A percentile compares a stretch with the other conserved stretches of the same genome.
These are phyloP conservation scores for Barnettozyma sucrosica DNA, from an alignment of 805 yeast genomes.

Conservation along the genomic window DNA sequence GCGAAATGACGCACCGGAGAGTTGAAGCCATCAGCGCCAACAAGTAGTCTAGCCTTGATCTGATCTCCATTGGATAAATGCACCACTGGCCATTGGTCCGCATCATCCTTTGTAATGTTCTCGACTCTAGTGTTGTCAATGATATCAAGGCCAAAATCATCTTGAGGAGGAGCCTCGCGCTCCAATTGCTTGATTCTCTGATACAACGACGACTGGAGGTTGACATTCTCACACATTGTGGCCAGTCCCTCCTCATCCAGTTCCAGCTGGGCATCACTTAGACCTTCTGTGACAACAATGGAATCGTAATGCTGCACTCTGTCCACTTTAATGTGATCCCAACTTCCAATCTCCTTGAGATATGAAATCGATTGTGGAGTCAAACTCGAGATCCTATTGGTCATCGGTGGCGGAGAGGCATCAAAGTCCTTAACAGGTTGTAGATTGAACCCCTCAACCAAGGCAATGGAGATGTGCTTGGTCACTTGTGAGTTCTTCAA, in stretches of 20 bases:
- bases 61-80: slow-evolving; percentile 57
- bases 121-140: slow-evolving; percentile 65
- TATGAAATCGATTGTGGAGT: slow-evolving; percentile 76
- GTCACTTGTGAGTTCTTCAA: slow-evolving; percentile 64
- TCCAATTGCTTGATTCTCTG: slow-evolving; percentile 44
- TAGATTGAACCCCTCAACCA: slow-evolving; percentile 71
- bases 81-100: slow-evolving; percentile 71
- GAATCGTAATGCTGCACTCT: slow-evolving; percentile 76
- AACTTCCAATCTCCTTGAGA: slow-evolving; percentile 65
- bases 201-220: slow-evolving; percentile 71
- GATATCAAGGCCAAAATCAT: slow-evolving; percentile 34
- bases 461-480: slow-evolving; percentile 49
- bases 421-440: slow-evolving; percentile 41
- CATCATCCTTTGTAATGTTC: slow-evolving; percentile 37
- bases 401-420: slow-evolving; percentile 36
- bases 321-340: slow-evolving; percentile 63
- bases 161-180: slow-evolving; percentile 2
- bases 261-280: slow-evolving; percentile 60
- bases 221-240: slow-evolving; percentile 84
- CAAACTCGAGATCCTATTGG: slow-evolving; percentile 79
- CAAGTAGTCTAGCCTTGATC: slow-evolving; percentile 64
- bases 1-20: slow-evolving; percentile 87
- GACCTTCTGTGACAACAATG: slow-evolving; percentile 82
- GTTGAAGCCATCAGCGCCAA: slow-evolving; percentile 95
- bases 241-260: slow-evolving; percentile 66